Evolutionary conservation across 441 rosid genomes (phyloP).

Genomic region (Aquilaria agallochum): DNA sequence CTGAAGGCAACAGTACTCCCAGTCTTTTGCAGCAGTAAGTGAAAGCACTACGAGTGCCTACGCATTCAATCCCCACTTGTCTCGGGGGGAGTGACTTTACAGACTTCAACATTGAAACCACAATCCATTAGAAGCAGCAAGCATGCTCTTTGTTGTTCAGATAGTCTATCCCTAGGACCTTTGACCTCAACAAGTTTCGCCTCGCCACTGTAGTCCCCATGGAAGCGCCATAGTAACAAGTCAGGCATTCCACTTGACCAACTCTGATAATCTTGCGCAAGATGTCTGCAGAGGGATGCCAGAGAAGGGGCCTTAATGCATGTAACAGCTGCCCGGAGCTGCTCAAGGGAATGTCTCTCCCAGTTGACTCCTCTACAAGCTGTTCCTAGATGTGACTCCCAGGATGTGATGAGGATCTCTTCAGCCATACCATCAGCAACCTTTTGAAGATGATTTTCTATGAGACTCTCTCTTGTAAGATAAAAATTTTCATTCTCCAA

Average conservation of each 20-base stretch:
- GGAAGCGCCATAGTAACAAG: slow-evolving; percentile 84
- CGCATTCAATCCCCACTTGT: too few relatives aligned
- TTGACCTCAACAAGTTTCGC: slow-evolving; percentile 97
- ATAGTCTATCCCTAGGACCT: slow-evolving; percentile 77
- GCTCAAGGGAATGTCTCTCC: slow-evolving; percentile 66
- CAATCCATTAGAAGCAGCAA: slow-evolving; percentile 75
- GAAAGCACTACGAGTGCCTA: too few relatives aligned
- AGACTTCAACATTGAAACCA: slow-evolving; percentile 79
- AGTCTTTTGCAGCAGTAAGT: too few relatives aligned
- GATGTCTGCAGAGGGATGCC: slow-evolving; percentile 65
- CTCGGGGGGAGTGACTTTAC: slow-evolving; percentile 52
- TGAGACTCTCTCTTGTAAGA: slow-evolving; percentile 39
- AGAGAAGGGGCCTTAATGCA: slow-evolving; percentile 73
- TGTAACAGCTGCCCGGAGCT: slow-evolving; percentile 78
- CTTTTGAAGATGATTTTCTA: slow-evolving; percentile 60
- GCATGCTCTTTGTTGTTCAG: slow-evolving; percentile 96
- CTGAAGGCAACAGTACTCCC: too few relatives aligned
- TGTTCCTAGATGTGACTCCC: slow-evolving; percentile 66
- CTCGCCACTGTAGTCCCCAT: slow-evolving; percentile 71
- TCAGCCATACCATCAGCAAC: slow-evolving; percentile 76
- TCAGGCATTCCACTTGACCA: slow-evolving; percentile 99
- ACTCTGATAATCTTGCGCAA: slow-evolving; percentile 76
- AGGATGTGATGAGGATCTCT: slow-evolving; percentile 71
- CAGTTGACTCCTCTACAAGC: slow-evolving; percentile 82
- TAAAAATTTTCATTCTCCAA: slow-evolving; percentile 76